Percentiles rank a stretch among this genome's conserved stretches.
These are phyloP conservation scores for Saccharum spontaneum DNA, from an alignment of 176 grass and related monocot species.

Conservation along the genomic window DNA sequence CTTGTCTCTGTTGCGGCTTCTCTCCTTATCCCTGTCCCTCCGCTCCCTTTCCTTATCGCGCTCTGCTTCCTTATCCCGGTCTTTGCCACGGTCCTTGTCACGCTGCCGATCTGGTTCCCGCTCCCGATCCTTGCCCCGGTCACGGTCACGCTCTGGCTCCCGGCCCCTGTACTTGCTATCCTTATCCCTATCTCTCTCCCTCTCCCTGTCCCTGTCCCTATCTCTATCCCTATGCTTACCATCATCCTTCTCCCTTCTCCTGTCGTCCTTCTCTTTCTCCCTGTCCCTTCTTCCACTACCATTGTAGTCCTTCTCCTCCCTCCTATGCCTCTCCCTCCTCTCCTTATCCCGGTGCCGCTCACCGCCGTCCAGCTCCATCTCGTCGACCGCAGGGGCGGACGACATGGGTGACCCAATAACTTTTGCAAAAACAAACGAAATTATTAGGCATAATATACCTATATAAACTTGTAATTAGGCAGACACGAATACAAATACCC, in stretches of 20 bases:
- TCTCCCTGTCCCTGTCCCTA: not conserved
- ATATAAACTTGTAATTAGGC: too few species aligned
- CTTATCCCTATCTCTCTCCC: slow-evolving; percentile 38
- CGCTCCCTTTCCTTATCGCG: slow-evolving; percentile 54
- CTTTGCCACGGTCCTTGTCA: slow-evolving; percentile 39
- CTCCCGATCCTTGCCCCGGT: slow-evolving; percentile 58
- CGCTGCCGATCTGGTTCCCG: slow-evolving; percentile 37
- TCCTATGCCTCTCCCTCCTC: slow-evolving; percentile 48
- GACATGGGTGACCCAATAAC: not conserved
- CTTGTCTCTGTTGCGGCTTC: slow-evolving; percentile 45
- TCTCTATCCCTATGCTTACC: slow-evolving; percentile 34
- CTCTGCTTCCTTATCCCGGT: slow-evolving; percentile 44
- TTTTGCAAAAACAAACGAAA: not conserved
- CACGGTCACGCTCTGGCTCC: slow-evolving; percentile 40
- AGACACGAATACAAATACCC: too few species aligned
- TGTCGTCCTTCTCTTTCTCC: slow-evolving; percentile 50
- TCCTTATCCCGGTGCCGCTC: slow-evolving; percentile 51
- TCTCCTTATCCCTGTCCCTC: slow-evolving; percentile 62
- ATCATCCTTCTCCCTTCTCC: slow-evolving; percentile 49
- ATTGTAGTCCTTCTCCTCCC: slow-evolving; percentile 52
- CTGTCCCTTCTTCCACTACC: slow-evolving; percentile 49
- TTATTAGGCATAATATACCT: not conserved
- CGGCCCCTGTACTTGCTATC: slow-evolving; percentile 43
- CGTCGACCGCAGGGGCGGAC: slow-evolving; percentile 22
- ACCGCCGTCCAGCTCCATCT: slow-evolving; percentile 48